Evolutionary conservation across 345 rosid genomes (phyloP).

Genomic region (Moringa oleifera): DNA sequence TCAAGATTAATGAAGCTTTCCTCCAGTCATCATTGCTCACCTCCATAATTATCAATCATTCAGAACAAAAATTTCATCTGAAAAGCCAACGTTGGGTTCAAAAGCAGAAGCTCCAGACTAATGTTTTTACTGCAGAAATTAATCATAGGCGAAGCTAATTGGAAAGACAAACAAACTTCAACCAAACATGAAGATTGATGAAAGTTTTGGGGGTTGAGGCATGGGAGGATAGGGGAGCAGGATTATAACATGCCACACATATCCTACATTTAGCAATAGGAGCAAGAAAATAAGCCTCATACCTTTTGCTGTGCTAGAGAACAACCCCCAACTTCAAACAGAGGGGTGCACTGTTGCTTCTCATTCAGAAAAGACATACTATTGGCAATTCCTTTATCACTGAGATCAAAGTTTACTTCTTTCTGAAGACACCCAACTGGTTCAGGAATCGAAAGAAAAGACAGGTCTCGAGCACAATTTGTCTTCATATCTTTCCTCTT

Average conservation of each 20-base stretch:
- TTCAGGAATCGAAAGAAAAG: conserved; percentile 30
- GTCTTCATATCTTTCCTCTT: conserved; percentile 31
- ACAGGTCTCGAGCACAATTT: conserved; percentile 27
- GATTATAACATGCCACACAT: no score
- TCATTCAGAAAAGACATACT: conserved; percentile 29
- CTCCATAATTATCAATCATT: neutral
- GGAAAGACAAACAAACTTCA: neutral
- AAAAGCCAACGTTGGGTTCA: neutral
- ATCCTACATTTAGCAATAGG: neutral
- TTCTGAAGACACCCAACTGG: conserved; percentile 26
- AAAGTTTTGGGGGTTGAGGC: neutral
- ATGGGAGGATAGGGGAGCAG: neutral
- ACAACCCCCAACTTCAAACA: conserved; percentile 25
- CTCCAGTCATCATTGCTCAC: neutral
- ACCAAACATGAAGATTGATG: neutral
- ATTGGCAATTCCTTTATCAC: conserved; percentile 20
- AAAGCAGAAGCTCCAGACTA: no score
- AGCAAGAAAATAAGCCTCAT: conserved; percentile 22
- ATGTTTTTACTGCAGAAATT: neutral
- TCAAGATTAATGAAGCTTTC: no score
- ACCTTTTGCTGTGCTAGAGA: conserved; percentile 45
- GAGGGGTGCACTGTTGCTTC: conserved; percentile 27
- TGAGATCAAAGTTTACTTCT: conserved; percentile 28
- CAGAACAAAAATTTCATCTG: neutral
- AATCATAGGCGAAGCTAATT: neutral